Evolutionary conservation across 495 filamentous ascomycete genomes (phyloP).

Genomic region (Penicillium lagena): DNA sequence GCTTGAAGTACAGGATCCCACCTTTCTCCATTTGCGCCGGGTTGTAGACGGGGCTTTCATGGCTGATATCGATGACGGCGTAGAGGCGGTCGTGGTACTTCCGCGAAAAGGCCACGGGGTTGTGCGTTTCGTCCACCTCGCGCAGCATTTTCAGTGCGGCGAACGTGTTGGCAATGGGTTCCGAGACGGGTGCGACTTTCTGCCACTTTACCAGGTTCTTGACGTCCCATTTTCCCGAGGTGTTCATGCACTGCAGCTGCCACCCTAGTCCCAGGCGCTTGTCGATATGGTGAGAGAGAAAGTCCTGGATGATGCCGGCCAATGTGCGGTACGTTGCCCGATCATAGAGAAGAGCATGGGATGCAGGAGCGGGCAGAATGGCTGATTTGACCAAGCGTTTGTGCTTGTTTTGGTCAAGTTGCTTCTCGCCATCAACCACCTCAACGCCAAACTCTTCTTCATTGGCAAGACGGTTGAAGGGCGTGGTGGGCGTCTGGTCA

Average conservation of each 20-base stretch:
- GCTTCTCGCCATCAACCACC: constrained; percentile 15
- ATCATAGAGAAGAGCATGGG: constrained; percentile 80
- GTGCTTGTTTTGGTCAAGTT: constrained; percentile 6
- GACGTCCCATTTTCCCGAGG: constrained; percentile 93
- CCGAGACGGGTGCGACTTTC: constrained; percentile 67
- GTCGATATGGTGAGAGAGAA: constrained; percentile 68
- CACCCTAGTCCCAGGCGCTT: constrained; percentile 74
- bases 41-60: constrained; percentile 80
- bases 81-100: constrained; percentile 61
- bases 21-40: constrained; percentile 64
- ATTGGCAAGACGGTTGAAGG: constrained; percentile 7
- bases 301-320: constrained; percentile 75
- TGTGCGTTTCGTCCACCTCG: constrained; percentile 79
- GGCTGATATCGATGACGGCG: constrained; percentile 81
- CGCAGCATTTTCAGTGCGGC: constrained; percentile 83
- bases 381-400: constrained; percentile 57
- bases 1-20: constrained; percentile 77
- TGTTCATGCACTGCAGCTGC: constrained; percentile 82
- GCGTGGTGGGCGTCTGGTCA: constrained; percentile 12
- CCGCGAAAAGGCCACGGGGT: constrained; percentile 63
- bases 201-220: constrained; percentile 95
- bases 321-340: constrained; percentile 68
- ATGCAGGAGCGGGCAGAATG: constrained; percentile 71
- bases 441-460: constrained; percentile 22
- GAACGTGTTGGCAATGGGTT: constrained; percentile 68